Base-by-base conservation (phyloP, 1,284 basidiomycete species). In the Puccinia coronata region DNA sequence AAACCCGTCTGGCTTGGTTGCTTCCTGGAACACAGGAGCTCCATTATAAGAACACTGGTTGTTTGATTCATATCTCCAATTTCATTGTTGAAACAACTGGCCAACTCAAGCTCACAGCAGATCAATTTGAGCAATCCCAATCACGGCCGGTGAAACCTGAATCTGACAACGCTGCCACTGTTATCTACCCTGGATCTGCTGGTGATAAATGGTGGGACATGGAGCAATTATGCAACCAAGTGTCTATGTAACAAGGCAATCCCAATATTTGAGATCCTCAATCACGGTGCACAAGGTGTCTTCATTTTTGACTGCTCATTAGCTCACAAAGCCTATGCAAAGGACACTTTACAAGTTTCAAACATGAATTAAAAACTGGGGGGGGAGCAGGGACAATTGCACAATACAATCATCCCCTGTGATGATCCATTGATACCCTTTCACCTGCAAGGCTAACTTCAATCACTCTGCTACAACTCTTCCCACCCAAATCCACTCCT, bases 331-430 rank as follows among this genome's bases (percentile, higher is more conserved):
- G 59, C 34, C 2, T 61, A 16, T 69, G 14, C 39, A 69, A 69
- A 69, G n/a, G 18, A 9, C 8, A 41, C 65, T n/a, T 36, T 69
- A 18, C 8, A 41, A 43, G 65, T 69, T n/a, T 41, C 43, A 47
- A 69, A 69, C 43, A 69, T 69, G 65, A 69, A 69, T 23, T 23
- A 43, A 6, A 69, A 47, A 5, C 65, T 41, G 4, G 65, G 65
- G 4, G 65, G 65, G 2, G 47, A 69, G 39, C 36, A 69, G 25
- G 8, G 23, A n/a, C 18, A 14, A 18, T 41, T 69, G 9, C 2
- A 23, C 43, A 41, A 69, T 14, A 18, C 65, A 14, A 6, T 43
- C 9, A 69, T 69, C 6, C 65, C 65, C 9, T 9, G 2, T 47
- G 65, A 69, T 16, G 23, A 69, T 28, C 65, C 65, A 1, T 16